A percentile compares a stretch with the other conserved stretches of the same genome.
Evolutionary conservation across 768 basidiomycete species (phyloP).

Genomic region (Suillus luteus): DNA sequence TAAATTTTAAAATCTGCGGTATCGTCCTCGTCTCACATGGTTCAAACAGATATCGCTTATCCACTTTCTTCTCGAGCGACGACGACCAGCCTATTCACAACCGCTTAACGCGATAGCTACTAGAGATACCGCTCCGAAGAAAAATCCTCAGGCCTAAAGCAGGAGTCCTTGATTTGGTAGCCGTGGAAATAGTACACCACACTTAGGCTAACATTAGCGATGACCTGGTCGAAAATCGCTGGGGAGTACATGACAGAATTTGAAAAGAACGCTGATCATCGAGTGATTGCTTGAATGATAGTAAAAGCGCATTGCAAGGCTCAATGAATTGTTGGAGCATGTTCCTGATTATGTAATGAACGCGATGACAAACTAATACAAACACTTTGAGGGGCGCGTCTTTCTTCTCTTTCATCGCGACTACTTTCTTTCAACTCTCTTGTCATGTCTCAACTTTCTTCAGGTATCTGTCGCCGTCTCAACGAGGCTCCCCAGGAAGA

Average conservation of each 20-base stretch:
- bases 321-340: not conserved
- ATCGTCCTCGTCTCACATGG: not conserved
- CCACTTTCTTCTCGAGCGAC: too few relatives aligned
- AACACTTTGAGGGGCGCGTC: conserved; percentile 10
- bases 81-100: too few relatives aligned
- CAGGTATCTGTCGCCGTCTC: conserved; percentile 57
- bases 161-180: too few relatives aligned
- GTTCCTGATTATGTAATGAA: conserved; percentile 13
- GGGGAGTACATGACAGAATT: too few relatives aligned
- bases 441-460: conserved; percentile 53
- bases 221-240: too few relatives aligned
- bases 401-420: not conserved
- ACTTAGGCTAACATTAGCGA: too few relatives aligned
- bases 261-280: not conserved
- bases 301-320: not conserved
- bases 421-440: not conserved
- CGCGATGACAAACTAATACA: conserved; percentile 15
- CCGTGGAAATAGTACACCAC: too few relatives aligned
- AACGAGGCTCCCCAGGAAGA: conserved; percentile 37
- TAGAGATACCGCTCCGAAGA: too few relatives aligned
- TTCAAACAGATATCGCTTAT: not conserved
- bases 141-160: too few relatives aligned
- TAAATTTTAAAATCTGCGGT: not conserved
- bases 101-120: too few relatives aligned
- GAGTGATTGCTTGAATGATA: not conserved